Conservation (phyloP, 2,329 filamentous ascomycete species). For the Aspergillus candidus region DNA sequence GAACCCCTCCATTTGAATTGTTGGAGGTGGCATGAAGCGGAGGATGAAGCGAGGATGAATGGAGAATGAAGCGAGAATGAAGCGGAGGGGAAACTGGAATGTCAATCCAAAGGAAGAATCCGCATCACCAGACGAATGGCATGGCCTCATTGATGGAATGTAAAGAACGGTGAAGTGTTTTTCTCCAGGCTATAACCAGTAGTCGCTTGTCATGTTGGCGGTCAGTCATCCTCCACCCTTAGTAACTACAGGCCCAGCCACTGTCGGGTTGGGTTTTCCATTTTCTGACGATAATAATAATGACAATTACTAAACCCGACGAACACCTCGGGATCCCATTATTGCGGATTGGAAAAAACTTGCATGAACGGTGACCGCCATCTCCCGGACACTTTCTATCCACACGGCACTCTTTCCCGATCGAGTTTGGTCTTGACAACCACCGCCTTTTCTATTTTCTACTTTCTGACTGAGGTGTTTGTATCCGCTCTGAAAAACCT, state of each 20-base stretch:
- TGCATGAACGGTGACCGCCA: slow-evolving; percentile 16
- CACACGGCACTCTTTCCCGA: not conserved
- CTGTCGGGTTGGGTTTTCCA: not conserved
- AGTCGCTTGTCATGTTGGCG: slow-evolving; percentile 10
- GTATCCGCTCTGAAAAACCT: no score
- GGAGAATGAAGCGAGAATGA: no score
- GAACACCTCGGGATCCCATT: slow-evolving; percentile 6
- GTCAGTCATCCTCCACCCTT: slow-evolving; percentile 8
- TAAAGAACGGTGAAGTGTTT: no score
- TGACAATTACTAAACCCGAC: not conserved
- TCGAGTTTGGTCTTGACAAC: not conserved
- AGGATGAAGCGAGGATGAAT: no score
- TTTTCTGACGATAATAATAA: no score
- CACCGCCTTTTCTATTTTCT: no score
- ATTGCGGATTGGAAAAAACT: slow-evolving; percentile 9
- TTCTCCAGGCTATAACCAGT: not conserved
- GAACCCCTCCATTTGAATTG: no score
- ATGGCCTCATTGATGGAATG: no score
- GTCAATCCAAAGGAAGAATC: no score
- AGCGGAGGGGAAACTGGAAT: no score
- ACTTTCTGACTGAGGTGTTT: no score
- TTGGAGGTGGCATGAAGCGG: no score
- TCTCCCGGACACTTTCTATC: not conserved
- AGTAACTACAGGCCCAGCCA: slow-evolving; percentile 13
- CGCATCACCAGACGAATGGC: not conserved